A percentile compares a stretch with the other conserved stretches of the same genome.
Evolutionary conservation across 2,329 filamentous ascomycete genomes (phyloP).

Genomic region (Ilyonectria destructans): DNA sequence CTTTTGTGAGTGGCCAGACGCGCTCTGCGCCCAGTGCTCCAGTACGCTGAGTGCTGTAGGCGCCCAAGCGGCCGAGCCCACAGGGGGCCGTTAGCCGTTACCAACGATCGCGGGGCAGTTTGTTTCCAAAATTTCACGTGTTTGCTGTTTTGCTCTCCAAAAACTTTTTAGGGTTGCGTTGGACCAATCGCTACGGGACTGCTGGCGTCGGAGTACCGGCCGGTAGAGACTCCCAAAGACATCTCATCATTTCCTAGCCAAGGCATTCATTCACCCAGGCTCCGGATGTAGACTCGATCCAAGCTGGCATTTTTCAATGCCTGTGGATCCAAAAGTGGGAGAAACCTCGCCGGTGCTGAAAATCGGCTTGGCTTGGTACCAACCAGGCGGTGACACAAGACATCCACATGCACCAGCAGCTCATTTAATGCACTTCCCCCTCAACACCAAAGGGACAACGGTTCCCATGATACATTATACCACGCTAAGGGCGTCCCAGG

Average conservation of each 20-base stretch:
- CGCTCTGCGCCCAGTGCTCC: constrained; percentile 25
- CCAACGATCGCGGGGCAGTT: constrained; percentile 30
- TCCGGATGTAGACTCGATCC: background rate
- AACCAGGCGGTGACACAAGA: constrained; percentile 29
- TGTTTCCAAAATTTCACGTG: constrained; percentile 29
- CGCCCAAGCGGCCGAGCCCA: constrained; percentile 6
- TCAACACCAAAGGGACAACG: constrained; percentile 20
- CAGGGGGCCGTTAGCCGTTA: background rate
- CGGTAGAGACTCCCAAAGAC: constrained; percentile 4
- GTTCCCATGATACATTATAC: constrained; percentile 2
- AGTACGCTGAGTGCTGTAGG: constrained; percentile 17
- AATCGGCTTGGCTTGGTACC: background rate
- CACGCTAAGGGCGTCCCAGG: constrained; percentile 17
- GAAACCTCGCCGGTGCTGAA: background rate
- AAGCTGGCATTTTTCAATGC: background rate
- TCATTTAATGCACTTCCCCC: constrained; percentile 11
- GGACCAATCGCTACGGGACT: background rate
- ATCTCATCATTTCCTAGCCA: background rate
- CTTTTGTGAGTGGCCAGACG: constrained; percentile 28
- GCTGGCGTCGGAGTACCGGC: background rate
- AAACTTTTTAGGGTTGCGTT: background rate
- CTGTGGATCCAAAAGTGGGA: background rate
- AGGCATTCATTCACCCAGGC: background rate
- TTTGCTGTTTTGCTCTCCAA: constrained; percentile 1
- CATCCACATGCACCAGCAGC: constrained; percentile 5